Evolutionary conservation across 129 eudicot genomes (phyloP).

Genomic region (Oenanthe sinensis): DNA sequence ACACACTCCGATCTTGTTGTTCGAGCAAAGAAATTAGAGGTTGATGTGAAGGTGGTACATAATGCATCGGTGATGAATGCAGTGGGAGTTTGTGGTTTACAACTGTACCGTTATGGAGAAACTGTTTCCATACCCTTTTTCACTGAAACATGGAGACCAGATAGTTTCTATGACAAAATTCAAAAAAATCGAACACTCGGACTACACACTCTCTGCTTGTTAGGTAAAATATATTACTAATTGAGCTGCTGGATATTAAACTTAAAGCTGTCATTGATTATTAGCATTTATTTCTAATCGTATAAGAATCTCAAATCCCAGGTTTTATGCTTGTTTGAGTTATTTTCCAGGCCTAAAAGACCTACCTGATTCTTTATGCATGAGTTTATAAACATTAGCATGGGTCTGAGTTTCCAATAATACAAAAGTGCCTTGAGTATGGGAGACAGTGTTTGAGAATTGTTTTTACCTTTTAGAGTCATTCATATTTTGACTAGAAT

Average conservation of each 20-base stretch:
- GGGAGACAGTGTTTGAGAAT: not conserved
- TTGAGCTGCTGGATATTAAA: not conserved
- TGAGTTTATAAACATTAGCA: not conserved
- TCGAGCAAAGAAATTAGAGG: constrained; percentile 73
- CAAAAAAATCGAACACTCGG: constrained; percentile 72
- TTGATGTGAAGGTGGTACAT: constrained; percentile 75
- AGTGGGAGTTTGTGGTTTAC: constrained; percentile 94
- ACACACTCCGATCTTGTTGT: constrained; percentile 97
- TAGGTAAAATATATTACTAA: constrained; percentile 38
- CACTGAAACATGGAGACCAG: constrained; percentile 95
- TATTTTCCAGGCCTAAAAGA: not conserved
- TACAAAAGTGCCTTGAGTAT: not conserved
- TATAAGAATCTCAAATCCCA: not conserved
- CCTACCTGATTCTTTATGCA: not conserved
- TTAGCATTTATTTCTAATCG: not conserved
- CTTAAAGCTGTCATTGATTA: not conserved
- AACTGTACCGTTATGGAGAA: constrained; percentile 93
- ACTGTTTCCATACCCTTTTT: constrained; percentile 91
- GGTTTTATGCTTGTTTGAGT: not conserved
- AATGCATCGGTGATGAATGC: constrained; percentile 98
- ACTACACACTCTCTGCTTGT: constrained; percentile 77
- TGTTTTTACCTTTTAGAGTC: not conserved
- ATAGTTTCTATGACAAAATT: constrained; percentile 88
- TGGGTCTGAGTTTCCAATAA: not conserved
- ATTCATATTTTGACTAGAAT: not conserved